Evolutionary conservation across 2,329 filamentous ascomycete genomes (phyloP).

Genomic region (Cadophora sp.): DNA sequence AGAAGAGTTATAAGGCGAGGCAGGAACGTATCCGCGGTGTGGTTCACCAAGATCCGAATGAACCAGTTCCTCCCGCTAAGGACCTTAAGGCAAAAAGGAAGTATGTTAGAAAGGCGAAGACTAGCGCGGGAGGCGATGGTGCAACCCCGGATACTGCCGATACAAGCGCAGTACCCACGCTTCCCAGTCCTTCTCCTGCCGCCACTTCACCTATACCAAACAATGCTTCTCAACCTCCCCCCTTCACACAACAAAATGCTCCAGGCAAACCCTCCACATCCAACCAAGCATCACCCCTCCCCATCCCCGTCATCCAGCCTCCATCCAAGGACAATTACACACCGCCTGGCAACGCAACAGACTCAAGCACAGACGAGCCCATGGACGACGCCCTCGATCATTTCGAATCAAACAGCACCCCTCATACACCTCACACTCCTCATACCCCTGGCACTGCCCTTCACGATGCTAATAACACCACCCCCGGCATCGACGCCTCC

Average conservation of each 20-base stretch:
- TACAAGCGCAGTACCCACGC: not conserved
- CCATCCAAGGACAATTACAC: not conserved
- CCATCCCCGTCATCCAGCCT: not conserved
- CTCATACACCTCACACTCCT: not conserved
- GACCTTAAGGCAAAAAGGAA: not conserved
- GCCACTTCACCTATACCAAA: not conserved
- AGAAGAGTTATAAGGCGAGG: conserved; percentile 17
- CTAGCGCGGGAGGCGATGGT: not conserved
- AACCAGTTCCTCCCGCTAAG: not conserved
- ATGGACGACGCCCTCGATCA: not conserved
- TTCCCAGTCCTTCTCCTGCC: not conserved
- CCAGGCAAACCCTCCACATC: not conserved
- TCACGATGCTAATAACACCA: no score
- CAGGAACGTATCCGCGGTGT: conserved; percentile 12
- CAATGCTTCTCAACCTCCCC: not conserved
- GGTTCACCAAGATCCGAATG: not conserved
- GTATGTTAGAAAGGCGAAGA: not conserved
- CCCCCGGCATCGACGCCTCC: not conserved
- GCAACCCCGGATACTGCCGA: not conserved
- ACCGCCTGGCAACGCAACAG: not conserved
- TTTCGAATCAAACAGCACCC: not conserved
- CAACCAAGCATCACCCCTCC: not conserved
- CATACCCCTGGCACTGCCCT: not conserved
- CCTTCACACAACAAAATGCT: no score
- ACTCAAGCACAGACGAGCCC: not conserved